These are phyloP conservation scores for Pleurotus eryngii DNA, from an alignment of 768 basidiomycete species.

Conservation along the genomic window DNA sequence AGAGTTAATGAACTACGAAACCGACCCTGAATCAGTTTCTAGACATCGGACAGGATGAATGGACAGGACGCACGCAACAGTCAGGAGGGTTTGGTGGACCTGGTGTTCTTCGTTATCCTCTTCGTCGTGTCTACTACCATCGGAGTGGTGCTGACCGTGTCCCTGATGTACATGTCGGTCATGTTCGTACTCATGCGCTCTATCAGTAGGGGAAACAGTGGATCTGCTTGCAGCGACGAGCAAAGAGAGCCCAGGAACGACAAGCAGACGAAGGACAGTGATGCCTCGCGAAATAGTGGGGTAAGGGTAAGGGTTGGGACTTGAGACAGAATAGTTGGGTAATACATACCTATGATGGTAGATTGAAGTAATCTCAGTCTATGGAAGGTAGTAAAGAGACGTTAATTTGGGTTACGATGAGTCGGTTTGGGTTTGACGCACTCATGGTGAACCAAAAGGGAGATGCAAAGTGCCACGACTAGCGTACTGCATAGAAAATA, in stretches of 20 bases:
- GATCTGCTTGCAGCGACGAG: background rate
- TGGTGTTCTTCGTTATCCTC: conserved; percentile 30
- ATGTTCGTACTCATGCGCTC: conserved; percentile 50
- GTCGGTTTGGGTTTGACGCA: conserved; percentile 30
- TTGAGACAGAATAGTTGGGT: background rate
- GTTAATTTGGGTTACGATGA: background rate
- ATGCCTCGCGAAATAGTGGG: background rate
- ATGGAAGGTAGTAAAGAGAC: background rate
- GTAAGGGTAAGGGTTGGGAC: too few relatives aligned
- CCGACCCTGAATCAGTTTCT: too few relatives aligned
- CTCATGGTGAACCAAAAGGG: conserved; percentile 65
- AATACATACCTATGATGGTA: conserved; percentile 47
- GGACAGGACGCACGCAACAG: conserved; percentile 48
- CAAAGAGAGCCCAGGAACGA: background rate
- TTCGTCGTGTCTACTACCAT: too few relatives aligned
- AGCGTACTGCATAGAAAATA: conserved; percentile 42
- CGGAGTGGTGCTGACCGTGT: too few relatives aligned
- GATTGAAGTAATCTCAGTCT: conserved; percentile 66
- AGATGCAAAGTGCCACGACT: conserved; percentile 68
- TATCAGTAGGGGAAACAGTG: background rate
- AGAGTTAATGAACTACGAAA: conserved; percentile 53
- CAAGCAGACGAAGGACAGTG: background rate
- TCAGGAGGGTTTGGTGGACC: conserved; percentile 67
- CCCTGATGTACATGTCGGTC: conserved; percentile 57
- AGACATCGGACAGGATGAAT: background rate